A percentile compares a stretch with the other conserved stretches of the same genome.
phyloP scores from a whole-genome alignment of 345 rosid species.

The Zanthoxylum bungeanum region DNA sequence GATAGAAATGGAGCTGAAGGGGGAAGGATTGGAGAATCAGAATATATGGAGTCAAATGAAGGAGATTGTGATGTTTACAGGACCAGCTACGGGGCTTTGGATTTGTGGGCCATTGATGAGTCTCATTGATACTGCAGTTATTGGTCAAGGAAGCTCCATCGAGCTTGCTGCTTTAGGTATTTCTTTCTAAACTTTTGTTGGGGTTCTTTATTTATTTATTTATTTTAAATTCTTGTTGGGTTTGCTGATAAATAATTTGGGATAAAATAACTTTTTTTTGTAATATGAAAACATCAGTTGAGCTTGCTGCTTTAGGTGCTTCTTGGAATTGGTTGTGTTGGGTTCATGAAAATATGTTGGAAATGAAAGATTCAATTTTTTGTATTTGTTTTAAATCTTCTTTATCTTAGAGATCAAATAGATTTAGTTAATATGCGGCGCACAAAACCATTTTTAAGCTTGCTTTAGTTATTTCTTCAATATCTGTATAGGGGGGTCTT shows the following conservation, averaged over 20 bases:
- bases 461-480: neutral
- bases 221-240: neutral
- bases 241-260: too few relatives aligned
- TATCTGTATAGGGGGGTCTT: neutral
- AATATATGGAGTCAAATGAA: slow-evolving; percentile 75
- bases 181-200: neutral
- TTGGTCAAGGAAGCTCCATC: slow-evolving; percentile 84
- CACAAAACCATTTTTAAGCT: neutral
- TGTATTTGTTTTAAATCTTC: neutral
- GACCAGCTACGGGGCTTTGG: slow-evolving; percentile 92
- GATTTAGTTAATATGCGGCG: neutral
- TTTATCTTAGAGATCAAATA: neutral
- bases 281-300: neutral
- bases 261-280: neutral
- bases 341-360: neutral
- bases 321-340: neutral
- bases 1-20: slow-evolving; percentile 20
- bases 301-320: neutral
- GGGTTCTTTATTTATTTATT: too few relatives aligned
- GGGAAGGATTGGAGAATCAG: slow-evolving; percentile 52
- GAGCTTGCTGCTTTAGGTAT: slow-evolving; percentile 95
- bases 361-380: neutral
- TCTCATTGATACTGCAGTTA: slow-evolving; percentile 84
- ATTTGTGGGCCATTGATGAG: slow-evolving; percentile 94
- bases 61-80: slow-evolving; percentile 80